Conservation (phyloP, 2,329 filamentous ascomycete species). For the Aspergillus versicolor region DNA sequence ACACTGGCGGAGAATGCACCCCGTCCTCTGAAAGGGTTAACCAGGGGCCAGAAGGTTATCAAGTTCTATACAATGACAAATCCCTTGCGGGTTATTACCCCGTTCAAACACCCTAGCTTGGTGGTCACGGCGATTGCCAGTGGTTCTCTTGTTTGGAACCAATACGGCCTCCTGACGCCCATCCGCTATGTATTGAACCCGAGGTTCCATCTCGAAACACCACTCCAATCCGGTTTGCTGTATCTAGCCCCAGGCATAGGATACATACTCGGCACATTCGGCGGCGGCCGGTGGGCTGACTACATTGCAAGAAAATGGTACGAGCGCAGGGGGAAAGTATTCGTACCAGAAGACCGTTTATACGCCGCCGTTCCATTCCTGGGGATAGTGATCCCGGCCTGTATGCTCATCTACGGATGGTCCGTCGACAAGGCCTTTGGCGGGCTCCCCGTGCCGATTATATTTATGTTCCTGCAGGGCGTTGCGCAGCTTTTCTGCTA, state of each 20-base stretch:
- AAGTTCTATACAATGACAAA: slow-evolving; percentile 64
- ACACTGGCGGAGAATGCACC: slow-evolving; percentile 67
- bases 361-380: slow-evolving; percentile 59
- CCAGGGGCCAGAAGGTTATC: slow-evolving; percentile 46
- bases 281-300: slow-evolving; percentile 72
- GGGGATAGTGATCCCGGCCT: slow-evolving; percentile 57
- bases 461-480: slow-evolving; percentile 73
- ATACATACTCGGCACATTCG: slow-evolving; percentile 67
- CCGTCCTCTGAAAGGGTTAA: slow-evolving; percentile 60
- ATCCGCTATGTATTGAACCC: slow-evolving; percentile 75
- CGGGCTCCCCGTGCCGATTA: slow-evolving; percentile 60
- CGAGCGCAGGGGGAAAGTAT: slow-evolving; percentile 53
- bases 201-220: slow-evolving; percentile 65
- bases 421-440: slow-evolving; percentile 55
- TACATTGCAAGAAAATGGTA: slow-evolving; percentile 65
- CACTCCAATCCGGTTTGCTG: slow-evolving; percentile 68
- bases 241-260: slow-evolving; percentile 72
- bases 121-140: slow-evolving; percentile 61
- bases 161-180: slow-evolving; percentile 67
- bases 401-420: slow-evolving; percentile 71
- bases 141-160: slow-evolving; percentile 70
- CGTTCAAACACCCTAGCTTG: slow-evolving; percentile 67
- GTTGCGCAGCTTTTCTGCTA: slow-evolving; percentile 75
- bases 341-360: slow-evolving; percentile 68
- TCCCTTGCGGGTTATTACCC: slow-evolving; percentile 60